These are phyloP conservation scores for Lomentospora prolificans DNA, from an alignment of 2,329 filamentous ascomycete species.

Conservation along the genomic window DNA sequence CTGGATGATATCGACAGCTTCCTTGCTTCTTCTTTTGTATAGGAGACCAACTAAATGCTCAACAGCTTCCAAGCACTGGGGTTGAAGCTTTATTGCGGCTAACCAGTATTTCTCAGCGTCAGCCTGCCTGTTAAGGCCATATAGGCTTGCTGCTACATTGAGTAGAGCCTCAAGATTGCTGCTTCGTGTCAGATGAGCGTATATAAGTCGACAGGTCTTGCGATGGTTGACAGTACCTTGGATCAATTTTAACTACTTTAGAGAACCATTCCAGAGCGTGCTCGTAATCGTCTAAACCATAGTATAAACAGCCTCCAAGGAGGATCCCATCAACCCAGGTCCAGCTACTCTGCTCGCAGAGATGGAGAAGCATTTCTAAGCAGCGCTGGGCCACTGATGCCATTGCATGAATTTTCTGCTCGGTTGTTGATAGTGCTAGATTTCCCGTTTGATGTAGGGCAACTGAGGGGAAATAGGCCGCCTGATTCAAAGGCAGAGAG, in stretches of 20 bases:
- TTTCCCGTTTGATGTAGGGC: neutral
- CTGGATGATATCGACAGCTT: slow-evolving; percentile 81
- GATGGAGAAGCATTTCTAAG: slow-evolving; percentile 58
- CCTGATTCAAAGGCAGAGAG: neutral
- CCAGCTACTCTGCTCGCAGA: slow-evolving; percentile 75
- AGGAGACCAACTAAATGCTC: slow-evolving; percentile 87
- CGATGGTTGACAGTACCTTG: slow-evolving; percentile 35
- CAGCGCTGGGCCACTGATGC: slow-evolving; percentile 47
- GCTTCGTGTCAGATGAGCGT: slow-evolving; percentile 16
- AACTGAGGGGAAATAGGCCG: neutral
- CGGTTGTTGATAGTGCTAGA: neutral
- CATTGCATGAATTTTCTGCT: neutral
- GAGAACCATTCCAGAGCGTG: slow-evolving; percentile 68
- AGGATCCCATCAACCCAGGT: slow-evolving; percentile 91
- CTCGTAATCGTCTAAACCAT: slow-evolving; percentile 76
- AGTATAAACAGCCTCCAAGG: slow-evolving; percentile 81
- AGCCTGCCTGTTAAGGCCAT: slow-evolving; percentile 69
- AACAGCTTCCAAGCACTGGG: slow-evolving; percentile 86
- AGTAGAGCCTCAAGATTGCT: slow-evolving; percentile 89
- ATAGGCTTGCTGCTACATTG: slow-evolving; percentile 80
- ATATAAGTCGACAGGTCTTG: slow-evolving; percentile 19
- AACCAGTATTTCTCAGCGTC: slow-evolving; percentile 85
- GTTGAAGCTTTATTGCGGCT: slow-evolving; percentile 70
- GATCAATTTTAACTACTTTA: slow-evolving; percentile 47
- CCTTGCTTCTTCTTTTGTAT: slow-evolving; percentile 71